Conservation (phyloP, 352 stramenopile species). For the Lagenidium sp. region DNA sequence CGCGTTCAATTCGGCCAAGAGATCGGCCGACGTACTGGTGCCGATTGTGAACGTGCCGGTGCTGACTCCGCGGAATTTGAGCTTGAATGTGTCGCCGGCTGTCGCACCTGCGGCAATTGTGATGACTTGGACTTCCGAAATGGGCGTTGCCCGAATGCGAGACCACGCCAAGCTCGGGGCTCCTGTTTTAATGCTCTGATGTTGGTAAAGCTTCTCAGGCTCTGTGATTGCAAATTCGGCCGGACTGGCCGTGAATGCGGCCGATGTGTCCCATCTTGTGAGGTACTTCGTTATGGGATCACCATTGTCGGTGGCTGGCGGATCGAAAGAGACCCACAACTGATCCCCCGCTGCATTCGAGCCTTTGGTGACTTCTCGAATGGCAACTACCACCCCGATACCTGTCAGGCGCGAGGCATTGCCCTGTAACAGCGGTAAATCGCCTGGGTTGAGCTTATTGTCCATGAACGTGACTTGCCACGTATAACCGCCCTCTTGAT, state of each 20-base stretch:
- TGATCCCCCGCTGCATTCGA: conserved; percentile 63
- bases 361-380: conserved; percentile 44
- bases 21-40: conserved; percentile 16
- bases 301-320: conserved; percentile 48
- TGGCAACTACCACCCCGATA: conserved; percentile 29
- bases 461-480: conserved; percentile 79
- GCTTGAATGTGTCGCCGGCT: conserved; percentile 22
- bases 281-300: conserved; percentile 56
- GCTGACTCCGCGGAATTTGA: conserved; percentile 38
- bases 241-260: conserved; percentile 37
- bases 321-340: conserved; percentile 71
- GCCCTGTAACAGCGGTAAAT: conserved; percentile 35
- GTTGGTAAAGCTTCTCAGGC: conserved; percentile 34
- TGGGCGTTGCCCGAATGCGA: conserved; percentile 14
- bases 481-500: conserved; percentile 45
- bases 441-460: conserved; percentile 46
- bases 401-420: conserved; percentile 26
- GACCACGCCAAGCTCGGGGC: conserved; percentile 56
- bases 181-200: conserved; percentile 39
- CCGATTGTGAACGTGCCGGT: conserved; percentile 23
- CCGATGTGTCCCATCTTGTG: conserved; percentile 57
- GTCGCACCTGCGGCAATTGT: conserved; percentile 18
- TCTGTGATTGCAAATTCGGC: conserved; percentile 40
- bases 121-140: conserved; percentile 36
- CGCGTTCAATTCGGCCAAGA: conserved; percentile 26